Evolutionary conservation across 768 basidiomycete genomes (phyloP).

Genomic region (Tricholomella constricta): DNA sequence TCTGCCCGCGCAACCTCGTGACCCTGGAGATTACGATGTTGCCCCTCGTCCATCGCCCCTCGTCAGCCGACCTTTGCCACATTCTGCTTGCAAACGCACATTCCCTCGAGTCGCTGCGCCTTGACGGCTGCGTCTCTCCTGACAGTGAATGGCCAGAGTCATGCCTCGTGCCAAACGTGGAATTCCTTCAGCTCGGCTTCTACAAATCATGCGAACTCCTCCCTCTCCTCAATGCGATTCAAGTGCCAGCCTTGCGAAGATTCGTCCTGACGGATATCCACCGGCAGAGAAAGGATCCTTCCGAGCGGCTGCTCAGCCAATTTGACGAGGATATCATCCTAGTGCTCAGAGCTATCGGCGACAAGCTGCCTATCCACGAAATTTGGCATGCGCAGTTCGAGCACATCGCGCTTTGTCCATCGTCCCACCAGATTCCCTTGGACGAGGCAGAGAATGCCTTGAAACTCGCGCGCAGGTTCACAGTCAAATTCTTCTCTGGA

Average conservation of each 20-base stretch:
- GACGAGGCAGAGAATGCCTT: background rate
- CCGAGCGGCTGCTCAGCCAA: background rate
- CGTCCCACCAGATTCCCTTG: background rate
- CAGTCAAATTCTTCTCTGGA: conserved; percentile 7
- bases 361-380: background rate
- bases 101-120: conserved; percentile 3
- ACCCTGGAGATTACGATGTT: conserved; percentile 6
- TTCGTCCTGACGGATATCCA: background rate
- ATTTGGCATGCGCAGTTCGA: background rate
- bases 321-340: background rate
- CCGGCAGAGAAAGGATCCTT: background rate
- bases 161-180: background rate
- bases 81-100: conserved; percentile 11
- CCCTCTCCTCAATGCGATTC: background rate
- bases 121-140: background rate
- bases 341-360: background rate
- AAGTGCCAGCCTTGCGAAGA: background rate
- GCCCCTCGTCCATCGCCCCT: background rate
- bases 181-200: conserved; percentile 2
- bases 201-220: background rate
- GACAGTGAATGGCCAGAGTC: background rate
- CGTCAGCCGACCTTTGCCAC: background rate
- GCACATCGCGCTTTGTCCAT: conserved; percentile 2
- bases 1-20: conserved; percentile 4
- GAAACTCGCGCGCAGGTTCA: background rate